Evolutionary conservation across 2,329 filamentous ascomycete species (phyloP), one percentile per base, ranked within the genome.

Genomic region (Stemphylium lycopersici): DNA sequence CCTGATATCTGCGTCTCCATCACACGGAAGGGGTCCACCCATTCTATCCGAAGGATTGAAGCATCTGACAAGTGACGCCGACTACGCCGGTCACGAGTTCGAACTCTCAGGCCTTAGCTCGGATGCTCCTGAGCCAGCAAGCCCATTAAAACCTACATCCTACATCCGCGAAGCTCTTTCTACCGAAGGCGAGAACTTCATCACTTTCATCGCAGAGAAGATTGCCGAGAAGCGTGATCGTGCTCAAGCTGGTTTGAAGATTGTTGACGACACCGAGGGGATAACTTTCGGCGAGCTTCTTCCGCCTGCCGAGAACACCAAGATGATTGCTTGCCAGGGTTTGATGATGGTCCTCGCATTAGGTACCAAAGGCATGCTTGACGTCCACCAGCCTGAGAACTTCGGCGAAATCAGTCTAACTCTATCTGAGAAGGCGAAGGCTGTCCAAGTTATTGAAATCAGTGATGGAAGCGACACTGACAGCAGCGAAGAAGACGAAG

Each of bases 261-360:
- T 68, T 11, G 69, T 69, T 13, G 67, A 57, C 8, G 58, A 60
- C 10, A 52, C 60, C 2, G 69, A 73, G 4, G 66, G 69, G 75
- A 78, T 95, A 37, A 77, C 81, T 0, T 96, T 97, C 67, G 84
- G 88, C 40, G 78, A 85, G 43, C 76, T 96, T 8, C 84, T 95
- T 39, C 80, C 84, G n/a, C 82, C 85, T 0, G 68, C 68, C 8
- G 75, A 79, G 37, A 85, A 83, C 26, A 79, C 72, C 37, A 81
- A 79, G 32, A 77, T 84, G 26, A 86, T 88, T 91, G 69, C 85
- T 89, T 76, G 90, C 29, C 78, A 77, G 61, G 73, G 73, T 8
- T 58, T 81, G 52, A 61, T 81, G 52, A 71, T 74, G 63, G 70
- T 79, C 4, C 61, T 77, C 10, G 55, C 62, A 3, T 62, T 76